Evolutionary conservation across 306 rosid species (phyloP).

Genomic region (Glycine soja): DNA sequence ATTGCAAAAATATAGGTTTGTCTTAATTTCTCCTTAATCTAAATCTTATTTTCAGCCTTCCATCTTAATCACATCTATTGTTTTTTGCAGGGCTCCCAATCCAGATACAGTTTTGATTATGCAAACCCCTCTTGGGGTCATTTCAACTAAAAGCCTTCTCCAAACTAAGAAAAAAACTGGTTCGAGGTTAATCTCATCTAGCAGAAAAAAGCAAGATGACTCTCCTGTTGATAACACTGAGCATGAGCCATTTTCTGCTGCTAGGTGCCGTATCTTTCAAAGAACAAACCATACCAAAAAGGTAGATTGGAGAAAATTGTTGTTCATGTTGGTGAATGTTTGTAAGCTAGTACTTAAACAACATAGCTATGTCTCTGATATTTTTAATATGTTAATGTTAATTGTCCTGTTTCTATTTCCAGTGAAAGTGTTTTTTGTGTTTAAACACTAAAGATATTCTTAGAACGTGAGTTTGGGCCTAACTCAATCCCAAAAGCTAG

Average conservation of each 20-base stretch:
- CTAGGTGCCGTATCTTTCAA: conserved; percentile 81
- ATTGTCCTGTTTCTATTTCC: conserved; percentile 19
- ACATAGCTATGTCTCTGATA: conserved; percentile 24
- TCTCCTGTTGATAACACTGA: conserved; percentile 64
- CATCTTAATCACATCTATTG: conserved; percentile 47
- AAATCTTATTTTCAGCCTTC: conserved; percentile 36
- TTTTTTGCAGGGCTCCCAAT: conserved; percentile 91
- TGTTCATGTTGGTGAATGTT: conserved; percentile 33
- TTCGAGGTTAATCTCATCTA: conserved; percentile 88
- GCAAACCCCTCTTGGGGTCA: conserved; percentile 92
- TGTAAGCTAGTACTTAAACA: conserved; percentile 31
- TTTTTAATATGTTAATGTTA: conserved; percentile 13
- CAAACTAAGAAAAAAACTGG: conserved; percentile 84
- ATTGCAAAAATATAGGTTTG: conserved; percentile 1
- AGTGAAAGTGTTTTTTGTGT: conserved; percentile 26
- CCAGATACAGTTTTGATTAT: conserved; percentile 92
- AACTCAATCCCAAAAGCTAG: no score
- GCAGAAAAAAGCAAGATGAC: conserved; percentile 65
- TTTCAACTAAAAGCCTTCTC: conserved; percentile 90
- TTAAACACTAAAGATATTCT: conserved; percentile 21
- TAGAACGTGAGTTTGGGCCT: no score
- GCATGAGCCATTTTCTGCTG: conserved; percentile 85
- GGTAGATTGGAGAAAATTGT: conserved; percentile 58
- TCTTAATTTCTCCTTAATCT: conserved; percentile 33
- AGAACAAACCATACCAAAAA: conserved; percentile 75